A percentile compares a stretch with the other conserved stretches of the same genome.
phyloP scores from a whole-genome alignment of 805 yeast species.

The Sungouiella blattae region DNA sequence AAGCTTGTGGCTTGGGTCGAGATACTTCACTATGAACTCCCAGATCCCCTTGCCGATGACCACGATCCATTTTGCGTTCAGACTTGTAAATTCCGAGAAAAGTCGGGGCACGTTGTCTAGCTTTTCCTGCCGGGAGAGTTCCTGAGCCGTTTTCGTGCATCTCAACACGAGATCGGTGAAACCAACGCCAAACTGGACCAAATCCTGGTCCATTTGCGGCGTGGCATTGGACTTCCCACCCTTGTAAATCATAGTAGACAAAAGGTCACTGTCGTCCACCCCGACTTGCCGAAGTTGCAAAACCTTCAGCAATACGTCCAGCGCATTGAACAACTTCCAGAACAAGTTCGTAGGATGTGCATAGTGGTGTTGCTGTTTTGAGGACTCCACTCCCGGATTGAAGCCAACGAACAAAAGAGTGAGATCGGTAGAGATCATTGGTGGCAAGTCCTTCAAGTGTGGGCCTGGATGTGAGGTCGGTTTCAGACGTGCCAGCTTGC shows the following conservation, averaged over 20 bases:
- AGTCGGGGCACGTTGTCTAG: slow-evolving; percentile 51
- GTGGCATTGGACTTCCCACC: slow-evolving; percentile 11
- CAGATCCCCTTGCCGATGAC: slow-evolving; percentile 75
- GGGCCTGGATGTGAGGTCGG: not conserved
- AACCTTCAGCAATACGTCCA: slow-evolving; percentile 36
- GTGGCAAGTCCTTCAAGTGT: slow-evolving; percentile 27
- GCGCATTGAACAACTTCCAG: slow-evolving; percentile 60
- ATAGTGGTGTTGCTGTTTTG: slow-evolving; percentile 61
- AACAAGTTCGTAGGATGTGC: slow-evolving; percentile 69
- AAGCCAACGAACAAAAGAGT: slow-evolving; percentile 60
- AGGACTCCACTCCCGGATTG: slow-evolving; percentile 68
- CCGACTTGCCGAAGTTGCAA: slow-evolving; percentile 2
- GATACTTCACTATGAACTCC: slow-evolving; percentile 50
- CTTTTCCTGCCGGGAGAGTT: slow-evolving; percentile 52
- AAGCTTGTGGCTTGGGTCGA: slow-evolving; percentile 21
- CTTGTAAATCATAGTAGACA: slow-evolving; percentile 11
- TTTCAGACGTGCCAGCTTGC: not conserved
- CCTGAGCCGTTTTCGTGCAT: slow-evolving; percentile 57
- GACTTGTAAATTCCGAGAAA: slow-evolving; percentile 37
- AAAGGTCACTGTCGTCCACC: slow-evolving; percentile 10
- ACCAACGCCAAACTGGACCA: slow-evolving; percentile 50
- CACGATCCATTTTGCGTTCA: slow-evolving; percentile 45
- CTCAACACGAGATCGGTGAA: slow-evolving; percentile 69
- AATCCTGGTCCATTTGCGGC: slow-evolving; percentile 38
- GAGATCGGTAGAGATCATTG: slow-evolving; percentile 25